Base-by-base conservation (phyloP, 2,329 filamentous ascomycete species). In the Cladosporium sp. region DNA sequence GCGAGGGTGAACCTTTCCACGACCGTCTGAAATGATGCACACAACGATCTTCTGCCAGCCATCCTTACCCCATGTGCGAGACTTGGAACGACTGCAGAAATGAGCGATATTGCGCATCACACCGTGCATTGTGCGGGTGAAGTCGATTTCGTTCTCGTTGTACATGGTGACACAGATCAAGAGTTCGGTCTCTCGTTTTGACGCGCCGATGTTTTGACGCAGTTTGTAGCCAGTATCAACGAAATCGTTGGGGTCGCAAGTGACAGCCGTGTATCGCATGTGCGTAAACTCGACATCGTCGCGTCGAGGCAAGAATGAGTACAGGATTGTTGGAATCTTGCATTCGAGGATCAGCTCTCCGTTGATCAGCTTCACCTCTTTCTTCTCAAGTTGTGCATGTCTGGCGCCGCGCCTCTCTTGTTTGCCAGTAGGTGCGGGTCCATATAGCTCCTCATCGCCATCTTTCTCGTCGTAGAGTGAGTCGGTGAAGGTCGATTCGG, bases 21-120 rank as follows among this genome's bases (percentile, higher is more conserved):
- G 88, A 20, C 94, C 94, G 71, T 99, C 94, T 1, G 91, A 92
- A 58, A 99, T 92, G 69, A 99, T 89, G 71, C 91, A 97, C 0
- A 99, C 93, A 0, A 99, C 94, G 68, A 99, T 97, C 79, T 99
- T 99, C 75, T 99, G 91, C 94, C 94, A 99, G 4, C 94, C 94
- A 54, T 90, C 85, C 66, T 96, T 95, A 37, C 94, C 95, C 94
- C 94, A 99, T 0, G 92, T 97, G 59, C 94, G 85, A 5, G 91
- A 96, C 72, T 94, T 93, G 56, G 87, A 89, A 54, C 94, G 87
- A 19, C 88, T 91, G 78, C 94, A 99, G 75, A 99, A 97, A 72
- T 97, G 94, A 13, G 90, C 86, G 67, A 99, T 93, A 72, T 99
- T 99, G 73, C 95, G 91, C 90, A 99, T 96, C 57, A 99, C 90